Conservation (phyloP, 2,329 filamentous ascomycete genomes). For the Pseudocercospora eumusae region DNA sequence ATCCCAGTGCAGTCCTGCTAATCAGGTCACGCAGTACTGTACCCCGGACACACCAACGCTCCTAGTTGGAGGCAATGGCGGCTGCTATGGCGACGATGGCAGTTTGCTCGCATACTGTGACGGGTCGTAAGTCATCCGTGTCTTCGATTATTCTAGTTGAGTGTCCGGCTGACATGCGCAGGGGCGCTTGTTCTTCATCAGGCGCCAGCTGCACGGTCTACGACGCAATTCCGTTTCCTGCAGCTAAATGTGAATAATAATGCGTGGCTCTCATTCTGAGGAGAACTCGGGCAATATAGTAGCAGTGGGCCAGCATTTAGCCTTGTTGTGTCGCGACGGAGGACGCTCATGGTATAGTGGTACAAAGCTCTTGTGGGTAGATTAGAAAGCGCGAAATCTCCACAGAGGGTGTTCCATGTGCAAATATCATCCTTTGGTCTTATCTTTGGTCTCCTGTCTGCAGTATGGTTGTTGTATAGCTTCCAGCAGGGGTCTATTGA, state of each 20-base stretch:
- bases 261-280: too few species aligned
- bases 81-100: neutral
- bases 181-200: neutral
- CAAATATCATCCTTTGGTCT: neutral
- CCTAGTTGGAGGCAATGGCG: neutral
- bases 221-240: neutral
- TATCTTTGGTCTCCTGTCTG: neutral
- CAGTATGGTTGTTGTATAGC: neutral
- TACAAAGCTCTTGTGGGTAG: too few species aligned
- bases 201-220: neutral
- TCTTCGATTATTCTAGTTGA: neutral
- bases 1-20: neutral
- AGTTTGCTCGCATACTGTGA: neutral
- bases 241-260: neutral
- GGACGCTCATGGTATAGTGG: too few species aligned
- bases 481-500: neutral
- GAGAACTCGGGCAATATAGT: too few species aligned
- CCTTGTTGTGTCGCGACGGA: too few species aligned
- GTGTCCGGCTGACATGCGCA: neutral
- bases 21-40: neutral
- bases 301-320: neutral
- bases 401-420: neutral
- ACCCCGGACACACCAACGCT: neutral
- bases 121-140: neutral
- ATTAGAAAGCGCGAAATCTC: neutral